phyloP scores from a whole-genome alignment of 2,329 filamentous ascomycete genomes.

The Pseudogymnoascus sp. region DNA sequence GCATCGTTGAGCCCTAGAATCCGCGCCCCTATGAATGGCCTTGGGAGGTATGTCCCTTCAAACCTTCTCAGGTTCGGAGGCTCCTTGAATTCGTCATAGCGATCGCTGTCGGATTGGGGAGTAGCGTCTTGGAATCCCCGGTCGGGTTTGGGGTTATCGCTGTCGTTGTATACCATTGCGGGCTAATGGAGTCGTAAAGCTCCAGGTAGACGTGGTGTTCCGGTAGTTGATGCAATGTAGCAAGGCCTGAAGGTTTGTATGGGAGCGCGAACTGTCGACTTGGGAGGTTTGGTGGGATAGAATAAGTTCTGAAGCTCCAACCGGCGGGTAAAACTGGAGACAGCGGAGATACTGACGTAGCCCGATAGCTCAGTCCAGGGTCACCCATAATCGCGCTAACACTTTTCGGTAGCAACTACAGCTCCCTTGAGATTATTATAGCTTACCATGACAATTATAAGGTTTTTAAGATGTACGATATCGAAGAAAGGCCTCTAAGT shows the following conservation, averaged over 20 bases:
- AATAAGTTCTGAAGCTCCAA: constrained; percentile 6
- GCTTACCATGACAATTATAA: not conserved
- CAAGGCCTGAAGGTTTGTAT: not conserved
- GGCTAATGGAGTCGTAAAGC: not conserved
- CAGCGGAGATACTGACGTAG: not conserved
- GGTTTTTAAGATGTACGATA: not conserved
- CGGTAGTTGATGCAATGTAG: not conserved
- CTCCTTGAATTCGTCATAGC: not conserved
- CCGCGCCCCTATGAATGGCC: constrained; percentile 22
- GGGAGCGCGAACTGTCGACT: not conserved
- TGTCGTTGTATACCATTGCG: constrained; percentile 6
- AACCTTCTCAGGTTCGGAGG: constrained; percentile 11
- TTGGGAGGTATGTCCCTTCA: constrained; percentile 20
- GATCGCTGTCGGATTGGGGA: constrained; percentile 1
- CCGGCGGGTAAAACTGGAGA: constrained; percentile 1
- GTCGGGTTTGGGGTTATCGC: constrained; percentile 7
- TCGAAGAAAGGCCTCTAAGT: not conserved
- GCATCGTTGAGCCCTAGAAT: constrained; percentile 20
- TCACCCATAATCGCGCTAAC: not conserved
- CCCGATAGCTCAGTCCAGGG: not conserved
- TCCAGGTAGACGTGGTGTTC: not conserved
- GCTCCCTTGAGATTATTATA: not conserved
- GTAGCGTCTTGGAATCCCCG: constrained; percentile 3
- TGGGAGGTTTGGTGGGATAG: not conserved
- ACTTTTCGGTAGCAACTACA: not conserved